phyloP scores from a whole-genome alignment of 257 asterid genomes.

The Handroanthus guayacan region DNA sequence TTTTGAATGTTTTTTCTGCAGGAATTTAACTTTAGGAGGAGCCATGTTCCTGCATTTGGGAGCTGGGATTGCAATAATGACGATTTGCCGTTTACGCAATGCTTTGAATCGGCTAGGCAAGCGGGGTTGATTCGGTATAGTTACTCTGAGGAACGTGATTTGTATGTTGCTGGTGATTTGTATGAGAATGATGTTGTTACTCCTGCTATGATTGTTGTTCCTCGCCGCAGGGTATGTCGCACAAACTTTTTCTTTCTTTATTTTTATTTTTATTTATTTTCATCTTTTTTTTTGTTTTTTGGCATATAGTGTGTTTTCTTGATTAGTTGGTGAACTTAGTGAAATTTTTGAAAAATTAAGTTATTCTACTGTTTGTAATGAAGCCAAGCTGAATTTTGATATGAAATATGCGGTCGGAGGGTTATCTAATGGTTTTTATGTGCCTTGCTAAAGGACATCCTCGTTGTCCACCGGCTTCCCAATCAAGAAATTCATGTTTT shows the following conservation, averaged over 20 bases:
- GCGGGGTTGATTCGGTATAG: constrained; percentile 58
- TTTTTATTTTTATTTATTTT: no score
- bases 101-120: constrained; percentile 75
- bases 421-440: no score
- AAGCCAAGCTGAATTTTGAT: neutral
- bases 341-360: neutral
- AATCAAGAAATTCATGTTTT: no score
- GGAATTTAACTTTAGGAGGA: constrained; percentile 58
- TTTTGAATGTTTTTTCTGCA: constrained; percentile 6
- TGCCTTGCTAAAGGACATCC: no score
- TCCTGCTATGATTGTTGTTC: constrained; percentile 84
- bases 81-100: constrained; percentile 66
- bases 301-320: neutral
- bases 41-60: constrained; percentile 83
- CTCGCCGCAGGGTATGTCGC: constrained; percentile 59
- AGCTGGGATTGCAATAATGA: constrained; percentile 80
- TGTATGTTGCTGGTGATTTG: constrained; percentile 84
- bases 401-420: no score
- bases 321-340: neutral
- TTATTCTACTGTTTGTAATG: neutral
- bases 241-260: neutral
- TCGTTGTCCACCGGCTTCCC: no score
- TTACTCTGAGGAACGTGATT: constrained; percentile 66
- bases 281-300: neutral
- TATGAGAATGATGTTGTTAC: constrained; percentile 66